These are phyloP conservation scores for Fragilariopsis cylindrus DNA, from an alignment of 108 stramenopile genomes.

Conservation along the genomic window DNA sequence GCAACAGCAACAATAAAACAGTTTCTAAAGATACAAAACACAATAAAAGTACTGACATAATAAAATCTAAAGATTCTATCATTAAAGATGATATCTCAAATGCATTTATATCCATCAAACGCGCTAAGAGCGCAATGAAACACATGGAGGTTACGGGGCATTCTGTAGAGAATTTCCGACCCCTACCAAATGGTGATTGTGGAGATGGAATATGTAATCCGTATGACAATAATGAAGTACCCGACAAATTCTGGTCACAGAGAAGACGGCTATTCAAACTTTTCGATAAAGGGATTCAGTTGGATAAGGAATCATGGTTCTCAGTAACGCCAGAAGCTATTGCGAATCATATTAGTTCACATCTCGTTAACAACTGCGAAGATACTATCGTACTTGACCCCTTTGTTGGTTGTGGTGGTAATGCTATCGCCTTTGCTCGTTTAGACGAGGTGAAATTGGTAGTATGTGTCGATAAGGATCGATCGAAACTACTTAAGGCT, in stretches of 20 bases:
- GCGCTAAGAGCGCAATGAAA: conserved; percentile 22
- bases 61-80: background rate
- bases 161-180: conserved; percentile 24
- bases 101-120: conserved; percentile 24
- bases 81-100: background rate
- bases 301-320: conserved; percentile 79
- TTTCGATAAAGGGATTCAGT: conserved; percentile 78
- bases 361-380: conserved; percentile 17
- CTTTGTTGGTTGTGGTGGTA: conserved; percentile 89
- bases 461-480: conserved; percentile 68
- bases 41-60: background rate
- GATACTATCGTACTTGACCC: conserved; percentile 70
- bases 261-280: conserved; percentile 69
- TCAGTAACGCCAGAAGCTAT: conserved; percentile 83
- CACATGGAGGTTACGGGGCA: background rate
- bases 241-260: conserved; percentile 88
- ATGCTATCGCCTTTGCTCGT: conserved; percentile 73
- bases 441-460: conserved; percentile 44
- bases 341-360: conserved; percentile 65
- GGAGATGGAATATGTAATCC: conserved; percentile 82
- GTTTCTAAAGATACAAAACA: background rate
- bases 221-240: conserved; percentile 56
- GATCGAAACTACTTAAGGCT: conserved; percentile 59
- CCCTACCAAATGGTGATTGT: conserved; percentile 61
- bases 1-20: background rate